Evolutionary conservation across 2,329 filamentous ascomycete genomes (phyloP).

Genomic region (Hawksworthiomyces lignivorus): DNA sequence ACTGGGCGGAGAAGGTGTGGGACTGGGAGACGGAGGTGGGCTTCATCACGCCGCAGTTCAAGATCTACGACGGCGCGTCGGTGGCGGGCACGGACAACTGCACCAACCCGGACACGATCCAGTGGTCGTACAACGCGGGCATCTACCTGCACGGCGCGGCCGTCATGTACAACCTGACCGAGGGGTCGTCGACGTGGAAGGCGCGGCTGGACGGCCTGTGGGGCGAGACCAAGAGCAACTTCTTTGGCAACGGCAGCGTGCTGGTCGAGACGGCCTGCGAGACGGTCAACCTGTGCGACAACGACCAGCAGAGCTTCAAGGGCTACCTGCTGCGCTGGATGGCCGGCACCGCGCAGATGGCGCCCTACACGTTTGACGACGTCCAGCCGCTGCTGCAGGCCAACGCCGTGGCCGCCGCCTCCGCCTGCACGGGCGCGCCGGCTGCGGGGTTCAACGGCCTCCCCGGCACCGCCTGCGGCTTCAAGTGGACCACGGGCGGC

Average conservation of each 20-base stretch:
- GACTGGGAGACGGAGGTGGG: conserved; percentile 52
- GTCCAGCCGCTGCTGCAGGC: conserved; percentile 44
- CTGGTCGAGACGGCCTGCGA: conserved; percentile 65
- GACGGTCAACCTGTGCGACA: conserved; percentile 51
- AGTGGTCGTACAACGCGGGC: conserved; percentile 66
- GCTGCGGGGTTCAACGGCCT: conserved; percentile 39
- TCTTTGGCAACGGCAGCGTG: conserved; percentile 48
- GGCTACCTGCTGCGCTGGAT: conserved; percentile 65
- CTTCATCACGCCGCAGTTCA: conserved; percentile 48
- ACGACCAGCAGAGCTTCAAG: conserved; percentile 69
- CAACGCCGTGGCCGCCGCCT: conserved; percentile 45
- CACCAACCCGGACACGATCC: conserved; percentile 44
- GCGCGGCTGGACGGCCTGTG: conserved; percentile 52
- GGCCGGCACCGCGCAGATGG: conserved; percentile 46
- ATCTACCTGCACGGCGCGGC: conserved; percentile 55
- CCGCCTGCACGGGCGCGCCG: conserved; percentile 41
- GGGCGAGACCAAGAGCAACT: conserved; percentile 39
- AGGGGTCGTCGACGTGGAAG: conserved; percentile 44
- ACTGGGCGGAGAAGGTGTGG: conserved; percentile 67
- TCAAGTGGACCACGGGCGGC: conserved; percentile 48
- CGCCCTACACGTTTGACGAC: conserved; percentile 40
- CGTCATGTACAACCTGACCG: conserved; percentile 57
- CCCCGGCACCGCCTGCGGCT: conserved; percentile 57
- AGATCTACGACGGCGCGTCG: conserved; percentile 50
- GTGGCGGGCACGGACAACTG: conserved; percentile 36